Evolutionary conservation across 129 eudicot genomes (phyloP).

Genomic region (Scalesia atractyloides): DNA sequence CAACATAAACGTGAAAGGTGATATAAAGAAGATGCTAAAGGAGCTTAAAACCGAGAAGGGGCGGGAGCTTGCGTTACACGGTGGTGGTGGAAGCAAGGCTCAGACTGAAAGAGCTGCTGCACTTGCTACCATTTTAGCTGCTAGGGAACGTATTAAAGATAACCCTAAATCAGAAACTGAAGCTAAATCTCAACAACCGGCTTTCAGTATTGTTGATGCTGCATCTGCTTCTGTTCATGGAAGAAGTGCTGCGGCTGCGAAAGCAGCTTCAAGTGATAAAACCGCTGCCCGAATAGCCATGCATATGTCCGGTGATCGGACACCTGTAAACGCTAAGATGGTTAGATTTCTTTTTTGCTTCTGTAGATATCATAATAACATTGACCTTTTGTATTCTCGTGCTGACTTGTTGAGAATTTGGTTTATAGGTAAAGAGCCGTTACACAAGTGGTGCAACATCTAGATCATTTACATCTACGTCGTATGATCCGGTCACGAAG

Average conservation of each 20-base stretch:
- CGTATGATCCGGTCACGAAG: conserved; percentile 84
- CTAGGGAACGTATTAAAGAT: conserved; percentile 86
- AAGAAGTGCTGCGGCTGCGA: conserved; percentile 97
- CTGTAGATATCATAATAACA: background rate
- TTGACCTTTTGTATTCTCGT: background rate
- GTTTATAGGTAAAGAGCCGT: conserved; percentile 78
- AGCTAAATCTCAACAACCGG: conserved; percentile 41
- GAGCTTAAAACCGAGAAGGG: conserved; percentile 95
- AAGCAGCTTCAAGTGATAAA: conserved; percentile 75
- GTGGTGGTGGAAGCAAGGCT: conserved; percentile 98
- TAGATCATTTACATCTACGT: conserved; percentile 89
- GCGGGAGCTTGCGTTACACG: conserved; percentile 80
- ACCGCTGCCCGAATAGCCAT: conserved; percentile 96
- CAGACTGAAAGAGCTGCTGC: conserved; percentile 92
- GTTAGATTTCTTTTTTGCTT: conserved; percentile 38
- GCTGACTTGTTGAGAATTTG: background rate
- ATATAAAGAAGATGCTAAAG: conserved; percentile 90
- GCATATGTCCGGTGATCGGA: conserved; percentile 97
- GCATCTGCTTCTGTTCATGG: conserved; percentile 99
- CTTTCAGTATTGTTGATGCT: conserved; percentile 89
- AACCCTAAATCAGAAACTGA: conserved; percentile 56
- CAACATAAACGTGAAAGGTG: conserved; percentile 80
- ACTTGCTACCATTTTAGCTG: conserved; percentile 76
- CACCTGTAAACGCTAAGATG: conserved; percentile 89
- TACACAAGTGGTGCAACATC: conserved; percentile 97